Evolutionary conservation across 228 moss, liverwort and hornwort genomes (phyloP).

Genomic region (Sphagnum magellanicum): DNA sequence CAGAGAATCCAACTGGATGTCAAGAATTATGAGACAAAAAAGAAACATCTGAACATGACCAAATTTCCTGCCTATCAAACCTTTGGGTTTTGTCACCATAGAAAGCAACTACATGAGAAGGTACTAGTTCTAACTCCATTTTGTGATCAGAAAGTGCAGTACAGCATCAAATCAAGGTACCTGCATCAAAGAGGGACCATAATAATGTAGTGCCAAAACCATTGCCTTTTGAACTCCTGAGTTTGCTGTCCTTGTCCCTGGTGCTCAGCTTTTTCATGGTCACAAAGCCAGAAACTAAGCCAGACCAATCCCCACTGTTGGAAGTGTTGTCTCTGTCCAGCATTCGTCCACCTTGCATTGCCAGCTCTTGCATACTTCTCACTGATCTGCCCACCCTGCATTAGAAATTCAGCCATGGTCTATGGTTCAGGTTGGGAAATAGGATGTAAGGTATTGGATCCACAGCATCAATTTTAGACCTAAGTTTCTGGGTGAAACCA

Average conservation of each 20-base stretch:
- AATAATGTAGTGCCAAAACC: slow-evolving; percentile 45
- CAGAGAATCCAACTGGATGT: neutral
- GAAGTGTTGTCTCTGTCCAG: slow-evolving; percentile 48
- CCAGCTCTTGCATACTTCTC: slow-evolving; percentile 63
- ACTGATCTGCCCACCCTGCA: slow-evolving; percentile 58
- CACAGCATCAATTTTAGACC: too few relatives aligned
- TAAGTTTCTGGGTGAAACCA: too few relatives aligned
- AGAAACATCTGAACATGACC: too few relatives aligned
- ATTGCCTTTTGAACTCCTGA: slow-evolving; percentile 38
- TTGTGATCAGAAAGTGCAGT: too few relatives aligned
- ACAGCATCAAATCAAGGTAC: slow-evolving; percentile 9
- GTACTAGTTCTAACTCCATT: too few relatives aligned
- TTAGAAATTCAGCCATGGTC: neutral
- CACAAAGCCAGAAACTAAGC: slow-evolving; percentile 75
- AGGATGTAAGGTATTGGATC: too few relatives aligned
- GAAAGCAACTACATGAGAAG: too few relatives aligned
- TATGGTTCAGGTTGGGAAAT: too few relatives aligned
- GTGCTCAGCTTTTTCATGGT: slow-evolving; percentile 80
- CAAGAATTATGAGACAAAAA: too few relatives aligned
- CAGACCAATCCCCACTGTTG: slow-evolving; percentile 85
- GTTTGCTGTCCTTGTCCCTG: slow-evolving; percentile 65
- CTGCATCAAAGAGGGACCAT: slow-evolving; percentile 80
- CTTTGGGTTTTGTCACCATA: too few relatives aligned
- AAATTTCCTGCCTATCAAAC: too few relatives aligned
- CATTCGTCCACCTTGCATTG: slow-evolving; percentile 41